A percentile compares a stretch with the other conserved stretches of the same genome.
These are phyloP conservation scores for Karstenula rhodostoma DNA, from an alignment of 2,329 filamentous ascomycete genomes.

Conservation along the genomic window DNA sequence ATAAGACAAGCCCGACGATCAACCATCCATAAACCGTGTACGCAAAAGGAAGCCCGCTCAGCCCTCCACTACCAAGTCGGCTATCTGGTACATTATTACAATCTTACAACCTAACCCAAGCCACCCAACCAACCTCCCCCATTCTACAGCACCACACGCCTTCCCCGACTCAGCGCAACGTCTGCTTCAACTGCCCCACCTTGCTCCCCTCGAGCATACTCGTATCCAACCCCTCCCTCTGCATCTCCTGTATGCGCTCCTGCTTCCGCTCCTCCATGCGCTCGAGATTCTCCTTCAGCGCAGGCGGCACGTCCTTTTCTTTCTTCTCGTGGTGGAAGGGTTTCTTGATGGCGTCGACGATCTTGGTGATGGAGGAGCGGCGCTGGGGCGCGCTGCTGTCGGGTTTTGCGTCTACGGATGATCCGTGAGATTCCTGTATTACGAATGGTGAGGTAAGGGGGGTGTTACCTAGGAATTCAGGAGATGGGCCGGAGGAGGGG, in stretches of 20 bases:
- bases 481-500: not conserved
- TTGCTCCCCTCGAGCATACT: slow-evolving; percentile 12
- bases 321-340: slow-evolving; percentile 4
- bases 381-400: not conserved
- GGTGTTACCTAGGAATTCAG: not conserved
- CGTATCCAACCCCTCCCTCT: slow-evolving; percentile 11
- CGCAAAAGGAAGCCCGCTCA: no score
- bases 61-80: no score
- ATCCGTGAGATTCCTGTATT: not conserved
- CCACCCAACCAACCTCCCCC: no score
- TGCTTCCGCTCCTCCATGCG: slow-evolving; percentile 5
- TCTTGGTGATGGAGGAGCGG: slow-evolving; percentile 4
- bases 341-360: slow-evolving; percentile 8
- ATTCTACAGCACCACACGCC: no score
- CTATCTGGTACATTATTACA: no score
- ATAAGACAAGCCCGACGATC: no score
- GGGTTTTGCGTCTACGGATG: not conserved
- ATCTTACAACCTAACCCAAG: no score
- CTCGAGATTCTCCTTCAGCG: slow-evolving; percentile 6
- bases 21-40: no score
- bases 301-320: not conserved
- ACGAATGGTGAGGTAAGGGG: not conserved
- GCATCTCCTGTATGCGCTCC: slow-evolving; percentile 4
- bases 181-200: slow-evolving; percentile 1
- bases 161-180: not conserved